Percentiles rank a stretch among this genome's conserved stretches.
Evolutionary conservation across 768 basidiomycete genomes (phyloP).

Genomic region (Hypsizygus marmoreus): DNA sequence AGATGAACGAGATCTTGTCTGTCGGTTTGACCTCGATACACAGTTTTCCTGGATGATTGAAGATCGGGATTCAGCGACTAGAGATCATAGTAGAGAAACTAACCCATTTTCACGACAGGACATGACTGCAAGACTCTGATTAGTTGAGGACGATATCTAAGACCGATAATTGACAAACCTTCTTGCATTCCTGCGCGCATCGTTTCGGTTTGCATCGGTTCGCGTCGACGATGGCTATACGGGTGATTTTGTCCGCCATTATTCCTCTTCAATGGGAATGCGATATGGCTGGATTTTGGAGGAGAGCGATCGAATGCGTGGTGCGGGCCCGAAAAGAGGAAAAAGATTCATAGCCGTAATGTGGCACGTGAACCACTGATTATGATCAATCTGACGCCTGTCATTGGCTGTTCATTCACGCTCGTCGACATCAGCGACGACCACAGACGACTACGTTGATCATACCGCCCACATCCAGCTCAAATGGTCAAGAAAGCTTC

Average conservation of each 20-base stretch:
- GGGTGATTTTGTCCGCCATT: constrained; percentile 96
- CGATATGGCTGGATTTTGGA: constrained; percentile 18
- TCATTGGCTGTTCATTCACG: constrained; percentile 6
- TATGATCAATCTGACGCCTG: constrained; percentile 17
- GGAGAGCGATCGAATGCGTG: constrained; percentile 4
- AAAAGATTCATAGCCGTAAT: constrained; percentile 7
- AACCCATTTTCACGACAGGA: constrained; percentile 29
- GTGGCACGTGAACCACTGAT: constrained; percentile 16
- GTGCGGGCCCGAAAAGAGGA: constrained; percentile 19
- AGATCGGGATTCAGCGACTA: neutral
- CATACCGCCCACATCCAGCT: too few species aligned
- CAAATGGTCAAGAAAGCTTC: constrained; percentile 43
- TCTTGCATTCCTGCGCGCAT: constrained; percentile 98
- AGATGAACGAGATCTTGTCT: constrained; percentile 98
- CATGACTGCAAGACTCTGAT: constrained; percentile 21
- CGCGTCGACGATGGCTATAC: constrained; percentile 92
- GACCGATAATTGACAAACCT: constrained; percentile 46
- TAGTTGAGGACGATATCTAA: constrained; percentile 11
- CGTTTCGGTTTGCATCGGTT: constrained; percentile 97
- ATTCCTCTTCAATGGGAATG: constrained; percentile 10
- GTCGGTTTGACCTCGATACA: constrained; percentile 97
- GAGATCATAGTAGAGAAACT: neutral
- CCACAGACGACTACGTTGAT: too few species aligned
- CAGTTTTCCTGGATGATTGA: constrained; percentile 69
- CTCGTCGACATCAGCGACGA: neutral